Percentiles rank a stretch among this genome's conserved stretches.
Conservation (phyloP, 1,284 basidiomycete species). For the Ustilago crameri region DNA sequence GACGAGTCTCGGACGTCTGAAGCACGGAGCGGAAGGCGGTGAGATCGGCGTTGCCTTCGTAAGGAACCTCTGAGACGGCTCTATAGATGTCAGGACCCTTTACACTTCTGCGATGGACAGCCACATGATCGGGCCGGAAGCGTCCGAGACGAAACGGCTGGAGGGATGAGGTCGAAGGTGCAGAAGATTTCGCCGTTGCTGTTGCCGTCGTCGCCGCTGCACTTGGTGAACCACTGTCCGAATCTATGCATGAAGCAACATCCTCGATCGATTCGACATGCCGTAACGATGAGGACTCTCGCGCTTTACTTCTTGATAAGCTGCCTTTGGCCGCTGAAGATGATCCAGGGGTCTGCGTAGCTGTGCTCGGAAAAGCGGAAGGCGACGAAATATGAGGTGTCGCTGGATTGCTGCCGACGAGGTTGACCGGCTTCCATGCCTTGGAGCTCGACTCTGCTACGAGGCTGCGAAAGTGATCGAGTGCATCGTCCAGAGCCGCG, state of each 20-base stretch:
- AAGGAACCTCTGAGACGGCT: slow-evolving; percentile 81
- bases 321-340: slow-evolving; percentile 6
- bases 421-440: slow-evolving; percentile 51
- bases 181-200: background rate
- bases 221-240: slow-evolving; percentile 8
- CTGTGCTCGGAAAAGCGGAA: slow-evolving; percentile 15
- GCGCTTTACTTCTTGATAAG: slow-evolving; percentile 13
- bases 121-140: slow-evolving; percentile 68
- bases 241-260: slow-evolving; percentile 12
- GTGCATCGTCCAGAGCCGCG: slow-evolving; percentile 48
- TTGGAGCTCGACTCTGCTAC: slow-evolving; percentile 47
- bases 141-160: slow-evolving; percentile 29
- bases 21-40: slow-evolving; percentile 86
- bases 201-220: slow-evolving; percentile 7
- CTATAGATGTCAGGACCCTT: slow-evolving; percentile 81
- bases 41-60: slow-evolving; percentile 75
- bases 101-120: slow-evolving; percentile 69
- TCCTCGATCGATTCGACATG: slow-evolving; percentile 39
- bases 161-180: slow-evolving; percentile 2
- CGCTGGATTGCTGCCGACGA: slow-evolving; percentile 23
- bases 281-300: slow-evolving; percentile 35
- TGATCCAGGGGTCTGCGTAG: slow-evolving; percentile 9
- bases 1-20: slow-evolving; percentile 81
- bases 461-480: slow-evolving; percentile 47
- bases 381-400: slow-evolving; percentile 28